Conservation (phyloP, 78 protist genomes). For the Dictyostelium intermedium region DNA sequence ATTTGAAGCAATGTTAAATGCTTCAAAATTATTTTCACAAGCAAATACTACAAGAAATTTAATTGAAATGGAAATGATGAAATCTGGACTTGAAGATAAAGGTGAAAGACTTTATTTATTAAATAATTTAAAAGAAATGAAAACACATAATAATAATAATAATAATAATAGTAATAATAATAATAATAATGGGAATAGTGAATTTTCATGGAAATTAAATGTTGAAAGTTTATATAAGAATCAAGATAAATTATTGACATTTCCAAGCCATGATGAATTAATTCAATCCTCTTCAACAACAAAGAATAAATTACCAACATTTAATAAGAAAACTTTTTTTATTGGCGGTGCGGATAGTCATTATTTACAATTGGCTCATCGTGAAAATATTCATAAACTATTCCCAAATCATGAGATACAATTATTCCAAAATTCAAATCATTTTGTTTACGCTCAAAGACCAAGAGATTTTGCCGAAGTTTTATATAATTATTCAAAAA, state of each 20-base stretch:
- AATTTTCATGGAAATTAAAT: constrained; percentile 31
- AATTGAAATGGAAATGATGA: neutral
- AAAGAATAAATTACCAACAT: neutral
- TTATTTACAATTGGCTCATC: neutral
- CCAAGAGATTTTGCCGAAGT: neutral
- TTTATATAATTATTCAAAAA: constrained; percentile 27
- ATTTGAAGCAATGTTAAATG: constrained; percentile 42
- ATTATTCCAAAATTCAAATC: constrained; percentile 7
- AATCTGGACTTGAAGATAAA: constrained; percentile 3
- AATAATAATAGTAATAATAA: neutral
- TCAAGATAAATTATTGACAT: constrained; percentile 34
- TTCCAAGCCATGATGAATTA: neutral
- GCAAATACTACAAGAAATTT: neutral
- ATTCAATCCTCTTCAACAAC: neutral
- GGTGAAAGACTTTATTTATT: constrained; percentile 56
- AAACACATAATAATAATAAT: neutral
- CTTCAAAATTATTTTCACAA: neutral
- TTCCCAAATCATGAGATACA: constrained; percentile 23
- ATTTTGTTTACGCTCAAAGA: constrained; percentile 26
- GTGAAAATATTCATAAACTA: neutral
- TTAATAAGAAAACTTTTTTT: constrained; percentile 24
- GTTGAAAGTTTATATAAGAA: constrained; percentile 38
- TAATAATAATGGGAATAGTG: neutral
- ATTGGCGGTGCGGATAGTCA: constrained; percentile 61
- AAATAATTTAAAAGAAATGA: constrained; percentile 29